Evolutionary conservation across 2,329 filamentous ascomycete genomes (phyloP).

Genomic region (Fusarium mexicanum): DNA sequence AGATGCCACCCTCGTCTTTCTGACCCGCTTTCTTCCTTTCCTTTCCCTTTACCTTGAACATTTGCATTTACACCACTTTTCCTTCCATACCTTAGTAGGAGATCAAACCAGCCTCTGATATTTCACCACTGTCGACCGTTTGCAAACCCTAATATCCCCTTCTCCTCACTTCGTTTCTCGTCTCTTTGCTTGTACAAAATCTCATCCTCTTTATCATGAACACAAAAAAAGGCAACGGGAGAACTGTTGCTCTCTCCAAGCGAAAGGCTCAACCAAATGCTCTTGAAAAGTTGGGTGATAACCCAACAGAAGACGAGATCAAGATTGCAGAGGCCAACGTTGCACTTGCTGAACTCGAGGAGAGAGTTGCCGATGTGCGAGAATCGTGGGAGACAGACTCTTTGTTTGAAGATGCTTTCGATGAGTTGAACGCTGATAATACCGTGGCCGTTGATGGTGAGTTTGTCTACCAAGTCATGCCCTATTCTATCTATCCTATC

Average conservation of each 20-base stretch:
- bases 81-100: background rate
- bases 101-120: background rate
- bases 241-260: slow-evolving; percentile 46
- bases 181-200: background rate
- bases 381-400: slow-evolving; percentile 73
- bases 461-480: slow-evolving; percentile 40
- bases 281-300: slow-evolving; percentile 47
- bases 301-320: slow-evolving; percentile 50
- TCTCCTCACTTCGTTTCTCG: background rate
- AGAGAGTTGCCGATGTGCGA: slow-evolving; percentile 60
- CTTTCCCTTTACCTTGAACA: background rate
- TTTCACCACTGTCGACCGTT: background rate
- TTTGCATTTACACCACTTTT: slow-evolving; percentile 16
- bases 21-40: slow-evolving; percentile 36
- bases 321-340: slow-evolving; percentile 50
- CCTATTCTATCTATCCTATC: background rate
- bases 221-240: slow-evolving; percentile 44
- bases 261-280: slow-evolving; percentile 50
- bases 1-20: slow-evolving; percentile 34
- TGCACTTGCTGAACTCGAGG: slow-evolving; percentile 58
- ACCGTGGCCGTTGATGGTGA: slow-evolving; percentile 57
- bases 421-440: slow-evolving; percentile 65
- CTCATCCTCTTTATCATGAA: slow-evolving; percentile 39
- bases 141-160: background rate
- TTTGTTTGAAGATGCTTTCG: slow-evolving; percentile 69